phyloP scores from a whole-genome alignment of 768 basidiomycete species.

The Leucogyrophana mollusca region DNA sequence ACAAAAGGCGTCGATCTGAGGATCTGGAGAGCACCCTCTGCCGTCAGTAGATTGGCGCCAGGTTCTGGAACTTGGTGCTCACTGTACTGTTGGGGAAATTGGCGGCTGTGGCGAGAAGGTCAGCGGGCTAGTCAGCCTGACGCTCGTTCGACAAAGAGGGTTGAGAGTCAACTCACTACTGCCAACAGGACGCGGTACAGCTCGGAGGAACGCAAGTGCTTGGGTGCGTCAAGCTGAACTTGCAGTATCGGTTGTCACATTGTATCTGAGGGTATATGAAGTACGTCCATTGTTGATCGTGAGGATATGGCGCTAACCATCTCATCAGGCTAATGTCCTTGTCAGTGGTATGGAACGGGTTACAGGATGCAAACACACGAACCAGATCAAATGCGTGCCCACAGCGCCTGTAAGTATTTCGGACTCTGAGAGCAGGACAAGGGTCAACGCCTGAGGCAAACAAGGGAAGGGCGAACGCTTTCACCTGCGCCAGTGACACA shows the following conservation, averaged over 20 bases:
- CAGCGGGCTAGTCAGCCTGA: conserved; percentile 20
- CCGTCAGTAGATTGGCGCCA: conserved; percentile 12
- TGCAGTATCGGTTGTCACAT: conserved; percentile 66
- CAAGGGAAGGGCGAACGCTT: conserved; percentile 20
- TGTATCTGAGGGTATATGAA: conserved; percentile 46
- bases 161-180: conserved; percentile 54
- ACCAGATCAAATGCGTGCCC: conserved; percentile 56
- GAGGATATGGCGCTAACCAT: conserved; percentile 40
- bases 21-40: conserved; percentile 26
- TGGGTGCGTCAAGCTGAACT: conserved; percentile 68
- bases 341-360: conserved; percentile 7
- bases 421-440: conserved; percentile 46
- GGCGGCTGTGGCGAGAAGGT: conserved; percentile 45
- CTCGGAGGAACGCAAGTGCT: conserved; percentile 51
- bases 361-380: conserved; percentile 19
- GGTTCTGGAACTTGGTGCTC: conserved; percentile 25
- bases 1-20: conserved; percentile 33
- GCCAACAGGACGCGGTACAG: conserved; percentile 69
- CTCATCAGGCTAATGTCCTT: conserved; percentile 50
- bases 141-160: conserved; percentile 2
- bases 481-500: conserved; percentile 78
- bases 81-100: conserved; percentile 73
- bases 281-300: conserved; percentile 5
- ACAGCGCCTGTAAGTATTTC: conserved; percentile 58
- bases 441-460: conserved; percentile 9